Conservation (phyloP, 345 rosid genomes). For the Hibiscus trionum region DNA sequence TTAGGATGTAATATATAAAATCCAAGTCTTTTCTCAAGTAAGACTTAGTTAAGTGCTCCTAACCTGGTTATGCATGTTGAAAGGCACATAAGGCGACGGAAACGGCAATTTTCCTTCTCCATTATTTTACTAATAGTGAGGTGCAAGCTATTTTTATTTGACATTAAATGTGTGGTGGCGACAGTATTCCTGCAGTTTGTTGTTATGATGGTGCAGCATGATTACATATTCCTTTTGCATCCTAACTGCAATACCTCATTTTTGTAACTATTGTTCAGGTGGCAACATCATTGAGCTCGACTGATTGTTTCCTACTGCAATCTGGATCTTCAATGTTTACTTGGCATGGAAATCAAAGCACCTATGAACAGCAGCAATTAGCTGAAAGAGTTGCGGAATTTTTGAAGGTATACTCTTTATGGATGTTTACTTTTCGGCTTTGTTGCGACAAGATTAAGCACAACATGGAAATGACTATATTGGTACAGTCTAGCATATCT, state of each 20-base stretch:
- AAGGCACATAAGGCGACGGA: not conserved
- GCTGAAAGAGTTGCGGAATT: conserved; percentile 80
- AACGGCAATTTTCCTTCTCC: not conserved
- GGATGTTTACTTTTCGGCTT: conserved; percentile 1
- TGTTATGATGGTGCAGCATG: not conserved
- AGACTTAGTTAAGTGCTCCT: not conserved
- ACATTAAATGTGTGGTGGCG: not conserved
- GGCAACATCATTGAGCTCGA: conserved; percentile 75
- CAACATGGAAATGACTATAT: not conserved
- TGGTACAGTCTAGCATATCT: not conserved
- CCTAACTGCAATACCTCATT: not conserved
- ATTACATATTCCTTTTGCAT: not conserved
- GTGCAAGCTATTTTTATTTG: not conserved
- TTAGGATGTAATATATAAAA: not conserved
- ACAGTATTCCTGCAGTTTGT: not conserved
- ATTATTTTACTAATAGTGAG: not conserved
- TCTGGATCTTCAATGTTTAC: conserved; percentile 78
- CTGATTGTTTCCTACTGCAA: conserved; percentile 91
- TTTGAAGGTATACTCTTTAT: conserved; percentile 55
- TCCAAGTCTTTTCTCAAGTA: not conserved
- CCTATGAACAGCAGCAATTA: conserved; percentile 81
- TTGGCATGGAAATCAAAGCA: conserved; percentile 95
- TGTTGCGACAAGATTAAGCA: not conserved
- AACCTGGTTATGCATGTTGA: not conserved
- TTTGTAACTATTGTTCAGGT: conserved; percentile 38